These are phyloP conservation scores for Fusarium metavorans DNA, from an alignment of 2,329 filamentous ascomycete genomes.

Conservation along the genomic window DNA sequence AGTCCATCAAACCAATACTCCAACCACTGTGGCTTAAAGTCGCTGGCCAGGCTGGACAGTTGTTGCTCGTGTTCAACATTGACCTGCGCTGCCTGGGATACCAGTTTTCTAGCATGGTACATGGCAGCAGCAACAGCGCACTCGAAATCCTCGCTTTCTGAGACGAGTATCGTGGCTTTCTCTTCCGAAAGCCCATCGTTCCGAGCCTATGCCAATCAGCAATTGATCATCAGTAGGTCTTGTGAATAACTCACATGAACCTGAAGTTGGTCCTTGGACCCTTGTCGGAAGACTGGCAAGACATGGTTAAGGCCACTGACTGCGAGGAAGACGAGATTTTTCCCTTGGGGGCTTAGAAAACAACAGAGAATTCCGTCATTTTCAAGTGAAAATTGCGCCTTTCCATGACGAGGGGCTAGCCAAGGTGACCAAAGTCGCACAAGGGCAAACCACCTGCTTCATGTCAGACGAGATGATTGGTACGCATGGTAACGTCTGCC, in stretches of 20 bases:
- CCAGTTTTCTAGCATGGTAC: conserved; percentile 81
- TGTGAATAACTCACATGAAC: conserved; percentile 64
- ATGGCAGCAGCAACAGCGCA: conserved; percentile 82
- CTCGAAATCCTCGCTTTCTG: conserved; percentile 79
- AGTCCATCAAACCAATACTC: conserved; percentile 93
- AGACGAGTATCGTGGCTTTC: conserved; percentile 73
- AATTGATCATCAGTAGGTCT: background rate
- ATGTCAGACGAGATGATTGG: conserved; percentile 7
- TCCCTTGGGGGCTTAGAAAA: conserved; percentile 78
- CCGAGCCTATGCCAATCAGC: conserved; percentile 58
- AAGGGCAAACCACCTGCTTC: conserved; percentile 79
- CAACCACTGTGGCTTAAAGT: conserved; percentile 74
- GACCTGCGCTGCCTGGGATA: conserved; percentile 54
- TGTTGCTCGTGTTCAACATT: conserved; percentile 60
- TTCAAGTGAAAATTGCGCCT: conserved; percentile 72
- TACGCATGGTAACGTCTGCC: no score
- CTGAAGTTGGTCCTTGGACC: conserved; percentile 72
- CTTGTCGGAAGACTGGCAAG: conserved; percentile 75
- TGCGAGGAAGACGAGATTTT: conserved; percentile 81
- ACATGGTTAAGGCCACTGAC: conserved; percentile 81
- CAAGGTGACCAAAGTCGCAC: conserved; percentile 85
- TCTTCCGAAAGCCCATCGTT: conserved; percentile 74
- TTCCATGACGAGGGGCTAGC: conserved; percentile 90
- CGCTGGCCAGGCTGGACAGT: conserved; percentile 58
- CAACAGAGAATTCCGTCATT: conserved; percentile 84